phyloP scores from a whole-genome alignment of 208 protist genomes.

The Crithidia mellificae region DNA sequence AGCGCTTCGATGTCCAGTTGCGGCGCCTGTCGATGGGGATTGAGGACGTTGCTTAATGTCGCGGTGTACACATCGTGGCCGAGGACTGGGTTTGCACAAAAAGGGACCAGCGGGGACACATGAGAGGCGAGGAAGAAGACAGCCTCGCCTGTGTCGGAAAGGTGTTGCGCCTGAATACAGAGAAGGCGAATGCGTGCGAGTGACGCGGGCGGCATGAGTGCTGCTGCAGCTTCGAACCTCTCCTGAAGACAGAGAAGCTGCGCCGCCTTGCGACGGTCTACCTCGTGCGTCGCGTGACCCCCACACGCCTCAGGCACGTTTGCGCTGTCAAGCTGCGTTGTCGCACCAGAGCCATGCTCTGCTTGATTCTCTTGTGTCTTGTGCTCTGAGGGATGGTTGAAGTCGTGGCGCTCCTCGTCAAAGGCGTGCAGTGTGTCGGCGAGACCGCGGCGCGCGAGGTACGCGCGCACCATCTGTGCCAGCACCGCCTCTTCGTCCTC shows the following conservation, averaged over 20 bases:
- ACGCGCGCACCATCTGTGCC: slow-evolving; percentile 61
- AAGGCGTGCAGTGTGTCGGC: slow-evolving; percentile 58
- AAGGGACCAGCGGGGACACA: slow-evolving; percentile 54
- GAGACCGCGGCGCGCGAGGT: slow-evolving; percentile 62
- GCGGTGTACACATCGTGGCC: slow-evolving; percentile 40
- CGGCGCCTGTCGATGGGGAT: slow-evolving; percentile 11
- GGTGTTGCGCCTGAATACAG: slow-evolving; percentile 54
- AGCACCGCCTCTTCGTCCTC: slow-evolving; percentile 68
- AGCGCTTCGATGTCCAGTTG: slow-evolving; percentile 30
- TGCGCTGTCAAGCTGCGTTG: no score
- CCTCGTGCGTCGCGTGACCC: slow-evolving; percentile 9
- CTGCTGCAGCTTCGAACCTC: slow-evolving; percentile 50
- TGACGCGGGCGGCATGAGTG: slow-evolving; percentile 43
- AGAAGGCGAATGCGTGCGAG: slow-evolving; percentile 59
- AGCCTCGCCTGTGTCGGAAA: slow-evolving; percentile 20
- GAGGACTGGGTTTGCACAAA: slow-evolving; percentile 30
- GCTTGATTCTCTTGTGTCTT: neutral
- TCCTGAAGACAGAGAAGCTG: slow-evolving; percentile 63
- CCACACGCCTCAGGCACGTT: no score
- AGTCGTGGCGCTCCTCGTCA: slow-evolving; percentile 27
- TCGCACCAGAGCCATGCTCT: no score
- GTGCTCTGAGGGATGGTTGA: neutral
- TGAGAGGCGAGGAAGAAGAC: slow-evolving; percentile 43
- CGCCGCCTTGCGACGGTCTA: slow-evolving; percentile 45
- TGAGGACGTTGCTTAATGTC: slow-evolving; percentile 26